These are phyloP conservation scores for Tricladium varicosporioides DNA, from an alignment of 2,329 filamentous ascomycete species.

Conservation along the genomic window DNA sequence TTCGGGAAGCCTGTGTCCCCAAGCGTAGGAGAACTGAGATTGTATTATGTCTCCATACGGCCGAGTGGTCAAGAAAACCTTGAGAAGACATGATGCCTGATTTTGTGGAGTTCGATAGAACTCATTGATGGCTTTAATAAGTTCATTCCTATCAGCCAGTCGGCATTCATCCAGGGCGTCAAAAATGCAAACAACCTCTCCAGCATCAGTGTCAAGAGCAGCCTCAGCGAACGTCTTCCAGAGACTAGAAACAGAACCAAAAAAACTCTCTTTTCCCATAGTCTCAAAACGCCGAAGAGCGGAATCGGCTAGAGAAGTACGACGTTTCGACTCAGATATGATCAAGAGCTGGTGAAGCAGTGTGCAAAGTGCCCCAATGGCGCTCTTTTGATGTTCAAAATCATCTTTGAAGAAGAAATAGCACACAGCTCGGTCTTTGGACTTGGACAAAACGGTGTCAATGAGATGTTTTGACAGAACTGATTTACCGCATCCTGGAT, in stretches of 20 bases:
- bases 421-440: constrained; percentile 31
- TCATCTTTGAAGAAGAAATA: constrained; percentile 45
- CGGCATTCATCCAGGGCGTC: constrained; percentile 42
- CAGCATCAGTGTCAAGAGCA: constrained; percentile 28
- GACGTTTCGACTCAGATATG: constrained; percentile 22
- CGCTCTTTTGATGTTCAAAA: constrained; percentile 34
- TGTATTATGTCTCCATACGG: constrained; percentile 34
- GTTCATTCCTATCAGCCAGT: constrained; percentile 26
- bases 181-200: constrained; percentile 36
- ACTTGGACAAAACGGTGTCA: constrained; percentile 19
- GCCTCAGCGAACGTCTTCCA: constrained; percentile 37
- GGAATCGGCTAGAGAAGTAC: constrained; percentile 35
- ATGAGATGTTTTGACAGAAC: constrained; percentile 37
- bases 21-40: constrained; percentile 21
- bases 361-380: constrained; percentile 38
- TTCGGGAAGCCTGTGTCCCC: not conserved
- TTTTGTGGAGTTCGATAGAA: not conserved
- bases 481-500: constrained; percentile 41
- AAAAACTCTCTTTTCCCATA: constrained; percentile 28
- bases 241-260: constrained; percentile 25
- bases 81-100: constrained; percentile 23
- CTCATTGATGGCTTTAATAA: not conserved
- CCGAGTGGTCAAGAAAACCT: constrained; percentile 38
- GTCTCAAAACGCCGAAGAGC: constrained; percentile 13
- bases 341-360: constrained; percentile 40